Base-by-base conservation (phyloP, 371 early-diverging fungal species). In the Neoconidiobolus thromboides region DNA sequence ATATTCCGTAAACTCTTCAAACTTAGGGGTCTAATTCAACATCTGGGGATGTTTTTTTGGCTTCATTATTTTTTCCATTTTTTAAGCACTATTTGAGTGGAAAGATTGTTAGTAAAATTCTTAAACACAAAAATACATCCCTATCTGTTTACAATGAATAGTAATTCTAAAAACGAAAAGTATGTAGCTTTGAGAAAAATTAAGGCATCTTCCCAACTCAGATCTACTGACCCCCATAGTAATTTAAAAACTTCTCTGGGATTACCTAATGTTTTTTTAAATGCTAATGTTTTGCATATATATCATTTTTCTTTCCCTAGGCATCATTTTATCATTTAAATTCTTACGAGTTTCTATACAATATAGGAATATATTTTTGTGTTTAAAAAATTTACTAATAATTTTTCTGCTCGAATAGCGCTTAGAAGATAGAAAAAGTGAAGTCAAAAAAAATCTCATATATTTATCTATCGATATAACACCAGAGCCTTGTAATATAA, bases 181-280 rank as follows among this genome's bases (percentile, higher is more conserved):
- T 48, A 3, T 12, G 6, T 46, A 48, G 66, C 67, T 60, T 52
- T 67, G 5, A 75, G 62, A 0, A 66, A 26, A 26, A 26, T 68
- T 7, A 72, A 38, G 1, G 76, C 77, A 40, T 77, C 73, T 1
- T 71, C 69, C 60, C 65, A 71, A 1, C 72, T 55, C 43, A 75
- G 47, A 53, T 67, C 61, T 44, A 80, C 78, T 15, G 63, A 14
- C 1, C 37, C 53, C 68, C 67, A 71, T 66, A 67, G 64, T 9
- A 38, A 42, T 7, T 62, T 62, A 66, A 70, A 67, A 1, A 61
- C 65, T 14, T 70, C 61, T 14, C 70, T 70, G 3, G 15, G 3
- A 26, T 9, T 9, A 3, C 14, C 15, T 26, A 43, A 14, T 3
- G 7, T 57, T 2, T 10, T 57, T 7, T 3, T 14, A 41, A 12